Base-by-base conservation (phyloP, 805 yeast species). In the Yamadazyma tumulicola region DNA sequence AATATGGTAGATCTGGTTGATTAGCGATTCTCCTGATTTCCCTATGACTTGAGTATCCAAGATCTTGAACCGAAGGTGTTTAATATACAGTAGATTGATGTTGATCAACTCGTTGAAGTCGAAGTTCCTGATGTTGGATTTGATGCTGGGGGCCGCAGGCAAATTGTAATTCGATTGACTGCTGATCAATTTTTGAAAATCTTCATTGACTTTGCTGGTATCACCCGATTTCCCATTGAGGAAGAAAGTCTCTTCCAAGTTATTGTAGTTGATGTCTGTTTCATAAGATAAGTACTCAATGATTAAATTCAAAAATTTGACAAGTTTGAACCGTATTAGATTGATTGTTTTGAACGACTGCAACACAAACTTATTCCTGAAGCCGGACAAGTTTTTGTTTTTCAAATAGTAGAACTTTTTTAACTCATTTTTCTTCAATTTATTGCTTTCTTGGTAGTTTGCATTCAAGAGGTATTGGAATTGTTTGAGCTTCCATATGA, bases 401-500 rank as follows among this genome's bases (percentile, higher is more conserved):
- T 24, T 24, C 21, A 20, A 30, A 2, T 14, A 19, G 17, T 26
- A 31, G 19, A 44, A 41, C 12, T 18, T 31, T 20, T 19, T 38
- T 10, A 44, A 41, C 18, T 62, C 67, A 27, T 45, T 49, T 26
- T 49, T 49, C 31, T 48, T 44, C 19, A 64, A 43, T 28, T 49
- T 51, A 26, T 47, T 53, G 31, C 52, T 51, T 26, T 56, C 61
- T 9, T 54, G 36, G 24, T 44, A 61, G 39, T 49, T 55, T 16
- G 49, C 41, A 29, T 69, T 68, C 38, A 84, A 63, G 36, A 77
- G 60, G 47, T 62, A 69, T 13, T 74, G 71, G 11, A 81, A 70
- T 42, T 85, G 80, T 40, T 80, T 76, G 15, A 91, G 60, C 45
- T 82, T 75, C 87, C 96, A 85, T 26, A 93, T 56, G 49, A 87